Base-by-base conservation (phyloP, 1,139 yeast species). In the Debaryomycetaceae sp. region DNA sequence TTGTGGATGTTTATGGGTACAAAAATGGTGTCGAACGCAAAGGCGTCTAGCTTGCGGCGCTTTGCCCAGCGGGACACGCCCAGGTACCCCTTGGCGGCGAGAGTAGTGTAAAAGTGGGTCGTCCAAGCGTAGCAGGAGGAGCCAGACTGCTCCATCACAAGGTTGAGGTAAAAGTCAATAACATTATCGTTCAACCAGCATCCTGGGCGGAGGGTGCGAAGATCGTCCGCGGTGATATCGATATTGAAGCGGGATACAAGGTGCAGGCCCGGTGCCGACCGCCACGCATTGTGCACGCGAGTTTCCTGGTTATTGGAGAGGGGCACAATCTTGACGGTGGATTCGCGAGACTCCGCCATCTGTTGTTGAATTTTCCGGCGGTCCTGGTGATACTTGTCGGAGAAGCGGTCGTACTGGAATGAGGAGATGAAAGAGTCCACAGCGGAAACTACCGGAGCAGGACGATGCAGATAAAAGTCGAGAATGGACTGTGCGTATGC, bases 11-110 rank as follows among this genome's bases (percentile, higher is more conserved):
- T 90, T 16, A 90, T 77, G 0, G 99, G 99, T 5, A 82, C 77
- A 39, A 90, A 64, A 5, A 92, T 65, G 35, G 70, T 60, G 26
- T 77, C 78, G 38, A 79, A 57, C 23, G 70, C 63, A 5, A 74
- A 65, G 8, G 87, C 74, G 38, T 78, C 72, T 25, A 78, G 64
- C 43, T 83, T 81, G 37, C 81, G 78, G 31, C 95, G 68, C 43
- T 78, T 83, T 32, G 95, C 82, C 98, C 98, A 90, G 37, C 92
- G 62, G 18, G 75, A 71, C 4, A 90, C 97, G 5, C 90, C 87
- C 23, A 57, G 57, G 49, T 86, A 86, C 0, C 98, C 98, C 38
- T 71, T 73, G 3, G 60, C 48, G 25, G 74, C 68, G 27, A 90
- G 57, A 2, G 80, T 79, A 1, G 93, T 66, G 51, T 70, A 87